Evolutionary conservation across 257 asterid genomes (phyloP).

Genomic region (Penstemon newberryi): DNA sequence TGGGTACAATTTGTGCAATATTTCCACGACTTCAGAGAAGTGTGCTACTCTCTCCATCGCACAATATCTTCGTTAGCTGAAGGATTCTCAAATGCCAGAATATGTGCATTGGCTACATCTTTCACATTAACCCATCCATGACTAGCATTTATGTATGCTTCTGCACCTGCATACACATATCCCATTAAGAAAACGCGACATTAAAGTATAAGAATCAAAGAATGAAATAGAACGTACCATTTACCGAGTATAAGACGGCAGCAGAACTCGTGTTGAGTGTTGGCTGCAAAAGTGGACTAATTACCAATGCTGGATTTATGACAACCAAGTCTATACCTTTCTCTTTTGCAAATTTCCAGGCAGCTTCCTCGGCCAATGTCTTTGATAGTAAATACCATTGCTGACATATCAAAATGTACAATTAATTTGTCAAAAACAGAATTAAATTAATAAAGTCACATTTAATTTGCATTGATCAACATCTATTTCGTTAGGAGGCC

Average conservation of each 20-base stretch:
- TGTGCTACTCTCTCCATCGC: slow-evolving; percentile 54
- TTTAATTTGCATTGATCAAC: too few relatives aligned
- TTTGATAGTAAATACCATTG: slow-evolving; percentile 73
- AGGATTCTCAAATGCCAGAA: slow-evolving; percentile 58
- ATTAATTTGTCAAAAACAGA: too few relatives aligned
- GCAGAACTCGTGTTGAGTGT: slow-evolving; percentile 65
- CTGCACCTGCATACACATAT: slow-evolving; percentile 43
- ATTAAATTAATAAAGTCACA: too few relatives aligned
- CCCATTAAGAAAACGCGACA: not conserved
- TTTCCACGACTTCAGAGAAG: slow-evolving; percentile 44
- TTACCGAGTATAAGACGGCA: slow-evolving; percentile 42
- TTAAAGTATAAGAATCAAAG: too few relatives aligned
- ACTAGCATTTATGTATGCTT: slow-evolving; percentile 44
- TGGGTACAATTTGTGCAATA: slow-evolving; percentile 49
- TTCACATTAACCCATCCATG: slow-evolving; percentile 56
- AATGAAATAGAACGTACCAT: slow-evolving; percentile 35
- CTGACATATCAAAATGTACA: slow-evolving; percentile 30
- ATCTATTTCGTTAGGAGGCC: too few relatives aligned
- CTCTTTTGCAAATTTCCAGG: slow-evolving; percentile 66
- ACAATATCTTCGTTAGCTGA: slow-evolving; percentile 59
- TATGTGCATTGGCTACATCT: slow-evolving; percentile 66
- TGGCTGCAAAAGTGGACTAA: slow-evolving; percentile 70
- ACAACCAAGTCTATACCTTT: slow-evolving; percentile 60
- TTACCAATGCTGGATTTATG: slow-evolving; percentile 67
- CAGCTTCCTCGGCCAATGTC: slow-evolving; percentile 70